These are phyloP conservation scores for Coriaria nepalensis DNA, from an alignment of 306 rosid species.

Conservation along the genomic window DNA sequence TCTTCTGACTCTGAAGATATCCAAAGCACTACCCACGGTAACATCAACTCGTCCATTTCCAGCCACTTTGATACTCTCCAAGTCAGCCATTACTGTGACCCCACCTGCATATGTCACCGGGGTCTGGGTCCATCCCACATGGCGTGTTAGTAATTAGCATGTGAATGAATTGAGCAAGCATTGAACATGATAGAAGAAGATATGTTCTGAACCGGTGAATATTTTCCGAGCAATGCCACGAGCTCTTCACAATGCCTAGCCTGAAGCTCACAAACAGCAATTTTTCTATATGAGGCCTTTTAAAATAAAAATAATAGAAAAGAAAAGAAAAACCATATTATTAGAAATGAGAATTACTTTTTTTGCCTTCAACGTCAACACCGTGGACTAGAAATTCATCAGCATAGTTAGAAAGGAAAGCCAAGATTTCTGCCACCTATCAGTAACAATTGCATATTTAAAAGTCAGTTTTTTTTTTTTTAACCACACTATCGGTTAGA, in stretches of 20 bases:
- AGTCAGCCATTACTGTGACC: conserved; percentile 66
- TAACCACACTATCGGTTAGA: too few relatives aligned
- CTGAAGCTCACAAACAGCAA: conserved; percentile 24
- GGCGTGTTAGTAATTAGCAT: conserved; percentile 1
- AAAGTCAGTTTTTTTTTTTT: conserved; percentile 9
- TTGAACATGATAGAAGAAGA: conserved; percentile 4
- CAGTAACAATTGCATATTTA: conserved; percentile 80
- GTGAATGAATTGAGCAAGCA: conserved; percentile 1
- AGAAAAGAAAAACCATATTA: not conserved
- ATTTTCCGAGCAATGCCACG: conserved; percentile 70
- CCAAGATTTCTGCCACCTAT: conserved; percentile 87
- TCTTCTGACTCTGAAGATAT: conserved; percentile 67
- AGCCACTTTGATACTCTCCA: conserved; percentile 63
- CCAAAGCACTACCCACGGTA: conserved; percentile 82
- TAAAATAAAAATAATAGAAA: too few relatives aligned
- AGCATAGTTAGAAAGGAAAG: conserved; percentile 70
- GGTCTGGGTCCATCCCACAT: conserved; percentile 38
- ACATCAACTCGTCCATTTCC: conserved; percentile 68
- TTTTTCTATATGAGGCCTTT: conserved; percentile 11
- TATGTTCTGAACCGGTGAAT: conserved; percentile 58
- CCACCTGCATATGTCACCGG: conserved; percentile 93
- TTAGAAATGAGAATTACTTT: conserved; percentile 35
- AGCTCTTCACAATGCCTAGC: conserved; percentile 95
- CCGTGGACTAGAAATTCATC: conserved; percentile 95
- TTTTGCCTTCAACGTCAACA: conserved; percentile 97